Base-by-base conservation (phyloP, 2,329 filamentous ascomycete species). In the Neopestalotiopsis sp. region DNA sequence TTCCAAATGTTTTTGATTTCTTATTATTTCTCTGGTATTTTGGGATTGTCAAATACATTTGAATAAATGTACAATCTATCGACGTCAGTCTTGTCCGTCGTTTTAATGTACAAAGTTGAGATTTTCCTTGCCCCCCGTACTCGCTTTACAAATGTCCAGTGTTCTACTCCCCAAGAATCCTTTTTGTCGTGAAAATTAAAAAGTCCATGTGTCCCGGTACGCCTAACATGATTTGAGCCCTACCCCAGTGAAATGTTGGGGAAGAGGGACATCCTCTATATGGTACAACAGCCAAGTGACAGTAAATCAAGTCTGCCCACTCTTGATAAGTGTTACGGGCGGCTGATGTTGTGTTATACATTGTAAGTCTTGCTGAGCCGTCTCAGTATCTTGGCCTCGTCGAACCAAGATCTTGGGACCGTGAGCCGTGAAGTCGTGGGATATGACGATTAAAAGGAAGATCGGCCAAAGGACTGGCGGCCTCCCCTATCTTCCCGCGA, bases 51-150 rank as follows among this genome's bases (percentile, higher is more conserved):
- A 53, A 53, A n/a, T 53, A 53, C 45, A 53, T 10, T 24, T 53
- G 45, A 28, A 53, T 53, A 53, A 9, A 53, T 20, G 20, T 53
- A 53, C 45, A 53, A n/a, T 53, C 45, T 53, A 53, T 53, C 17
- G 45, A 53, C 5, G 45, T 20, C 17, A 53, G 17, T 53, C 45
- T 6, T 62, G 10, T 32, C 32, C 32, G 32, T 62, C 32, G 13
- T 38, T 28, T 24, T 30, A 62, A 62, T 62, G 59, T 62, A 40
- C n/a, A 40, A 62, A 62, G 59, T 62, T 34, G 59, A 62, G 59
- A 62, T 62, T 62, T 62, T 34, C 59, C 59, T 10, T 30, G 59
- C 20, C 59, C n/a, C 20, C 59, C n/a, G 20, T 30, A n/a, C 32
- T 62, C 59, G 59, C 32, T 62, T 34, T 59, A 34, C 13, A 62